Base-by-base conservation (phyloP, 768 basidiomycete species). In the Kwoniella newhampshirensis region DNA sequence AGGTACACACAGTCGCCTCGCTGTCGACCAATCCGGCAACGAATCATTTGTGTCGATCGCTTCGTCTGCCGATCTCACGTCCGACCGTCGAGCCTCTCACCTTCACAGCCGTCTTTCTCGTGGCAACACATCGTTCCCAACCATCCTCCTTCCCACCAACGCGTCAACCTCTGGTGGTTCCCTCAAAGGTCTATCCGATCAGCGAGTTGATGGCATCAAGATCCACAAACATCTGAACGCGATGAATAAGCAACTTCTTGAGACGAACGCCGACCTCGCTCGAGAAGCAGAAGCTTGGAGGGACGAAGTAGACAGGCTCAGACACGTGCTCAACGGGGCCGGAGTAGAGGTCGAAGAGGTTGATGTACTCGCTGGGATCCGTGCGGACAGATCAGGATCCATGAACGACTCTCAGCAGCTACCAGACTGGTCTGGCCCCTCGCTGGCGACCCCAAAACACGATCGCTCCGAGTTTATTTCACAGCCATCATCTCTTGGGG, bases 141-240 rank as follows among this genome's bases (percentile, higher is more conserved):
- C 55, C 26, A 66, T 70, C 27, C 57, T 73, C 1, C 57, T 70
- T 13, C 68, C 71, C 1, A 62, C 66, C 7, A 50, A 40, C n/a
- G 44, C 55, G 2, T 55, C 66, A 5, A 36, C 53, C 4, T 52
- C 66, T 15, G 48, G 48, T 8, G 60, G 60, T 1, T 67, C 63
- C 2, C 53, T 69, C 7, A 53, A 63, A 40, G 63, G 58, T 9
- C 18, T 60, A 2, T 58, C 54, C 2, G 69, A 73, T 25, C 57
- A 64, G 27, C 66, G 71, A 2, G 70, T 62, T 4, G 68, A 75
- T 50, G 74, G 68, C 2, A 57, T 66, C 63, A 75, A 75, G 55
- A 71, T 75, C 20, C 70, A 73, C 28, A 70, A 68, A 51, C 72
- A 75, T 44, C 63, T 75, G 15, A 71, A 73, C 40, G 68, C 70